A percentile compares a stretch with the other conserved stretches of the same genome.
Conservation (phyloP, 495 filamentous ascomycete species). For the Penicillium riverlandense region DNA sequence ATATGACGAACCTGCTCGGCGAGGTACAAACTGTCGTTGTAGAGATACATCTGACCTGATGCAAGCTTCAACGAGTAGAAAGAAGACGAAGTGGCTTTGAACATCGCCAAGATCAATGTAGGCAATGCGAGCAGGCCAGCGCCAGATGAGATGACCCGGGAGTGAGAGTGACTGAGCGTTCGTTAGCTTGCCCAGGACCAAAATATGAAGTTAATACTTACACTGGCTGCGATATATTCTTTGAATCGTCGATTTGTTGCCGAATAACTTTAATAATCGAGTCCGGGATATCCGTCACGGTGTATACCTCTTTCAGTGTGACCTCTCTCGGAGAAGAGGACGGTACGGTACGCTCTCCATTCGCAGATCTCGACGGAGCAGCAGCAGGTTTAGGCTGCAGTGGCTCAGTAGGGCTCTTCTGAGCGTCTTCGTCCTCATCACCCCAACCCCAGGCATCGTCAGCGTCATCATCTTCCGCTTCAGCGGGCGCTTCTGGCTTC, state of each 20-base stretch:
- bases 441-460: conserved; percentile 68
- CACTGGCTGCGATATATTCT: conserved; percentile 48
- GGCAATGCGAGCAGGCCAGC: conserved; percentile 72
- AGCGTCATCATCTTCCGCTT: conserved; percentile 37
- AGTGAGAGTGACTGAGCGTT: conserved; percentile 29
- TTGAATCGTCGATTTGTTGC: conserved; percentile 63
- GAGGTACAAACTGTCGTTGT: conserved; percentile 84
- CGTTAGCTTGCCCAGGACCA: conserved; percentile 16
- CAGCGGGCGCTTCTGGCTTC: conserved; percentile 11
- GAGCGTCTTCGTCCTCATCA: conserved; percentile 47
- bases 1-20: conserved; percentile 63
- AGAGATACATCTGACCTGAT: conserved; percentile 82
- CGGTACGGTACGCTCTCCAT: conserved; percentile 6
- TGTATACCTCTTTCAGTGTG: conserved; percentile 80
- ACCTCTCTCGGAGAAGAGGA: conserved; percentile 47
- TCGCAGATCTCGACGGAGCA: conserved; percentile 6
- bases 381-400: conserved; percentile 10
- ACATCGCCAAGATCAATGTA: conserved; percentile 80
- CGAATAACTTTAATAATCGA: conserved; percentile 64
- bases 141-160: conserved; percentile 63
- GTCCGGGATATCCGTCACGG: conserved; percentile 76
- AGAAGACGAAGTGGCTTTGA: conserved; percentile 74
- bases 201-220: conserved; percentile 27
- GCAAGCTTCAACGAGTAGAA: conserved; percentile 60
- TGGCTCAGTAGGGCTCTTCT: conserved; percentile 2